Evolutionary conservation across 306 rosid species (phyloP).

Genomic region (Ziziphus jujuba): DNA sequence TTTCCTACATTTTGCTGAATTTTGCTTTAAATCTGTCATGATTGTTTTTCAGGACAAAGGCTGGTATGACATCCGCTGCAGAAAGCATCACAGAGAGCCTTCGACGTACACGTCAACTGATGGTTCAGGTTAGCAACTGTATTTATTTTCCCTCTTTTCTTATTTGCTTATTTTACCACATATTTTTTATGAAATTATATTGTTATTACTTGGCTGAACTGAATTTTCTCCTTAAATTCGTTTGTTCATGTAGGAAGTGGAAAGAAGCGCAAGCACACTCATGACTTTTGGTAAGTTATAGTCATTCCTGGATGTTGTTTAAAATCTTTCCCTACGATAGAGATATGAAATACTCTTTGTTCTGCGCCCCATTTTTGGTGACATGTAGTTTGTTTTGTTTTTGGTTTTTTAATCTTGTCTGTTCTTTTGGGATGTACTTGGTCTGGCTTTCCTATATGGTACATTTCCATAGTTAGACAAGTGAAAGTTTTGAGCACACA

Average conservation of each 20-base stretch:
- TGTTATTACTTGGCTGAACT: neutral
- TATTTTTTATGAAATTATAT: neutral
- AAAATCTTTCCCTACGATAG: neutral
- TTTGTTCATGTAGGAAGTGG: slow-evolving; percentile 70
- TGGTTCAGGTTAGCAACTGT: slow-evolving; percentile 72
- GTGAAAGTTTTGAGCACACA: no score
- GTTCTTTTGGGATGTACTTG: neutral
- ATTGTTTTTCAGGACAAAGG: slow-evolving; percentile 64
- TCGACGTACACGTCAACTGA: slow-evolving; percentile 83
- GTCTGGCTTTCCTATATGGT: no score
- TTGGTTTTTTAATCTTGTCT: no score
- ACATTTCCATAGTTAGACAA: no score
- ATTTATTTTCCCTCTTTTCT: neutral
- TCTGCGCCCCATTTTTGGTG: no score
- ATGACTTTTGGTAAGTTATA: slow-evolving; percentile 60
- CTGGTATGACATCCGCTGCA: slow-evolving; percentile 92
- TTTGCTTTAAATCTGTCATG: neutral
- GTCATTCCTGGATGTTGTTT: slow-evolving; percentile 2
- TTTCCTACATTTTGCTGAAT: neutral
- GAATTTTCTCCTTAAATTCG: slow-evolving; percentile 19
- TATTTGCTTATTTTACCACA: neutral
- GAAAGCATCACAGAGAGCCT: slow-evolving; percentile 96
- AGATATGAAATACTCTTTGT: neutral
- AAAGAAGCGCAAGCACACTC: slow-evolving; percentile 72
- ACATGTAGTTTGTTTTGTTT: no score